Evolutionary conservation across 139 green algal species (phyloP).

Genomic region (Chlamydomonas schloesseri): DNA sequence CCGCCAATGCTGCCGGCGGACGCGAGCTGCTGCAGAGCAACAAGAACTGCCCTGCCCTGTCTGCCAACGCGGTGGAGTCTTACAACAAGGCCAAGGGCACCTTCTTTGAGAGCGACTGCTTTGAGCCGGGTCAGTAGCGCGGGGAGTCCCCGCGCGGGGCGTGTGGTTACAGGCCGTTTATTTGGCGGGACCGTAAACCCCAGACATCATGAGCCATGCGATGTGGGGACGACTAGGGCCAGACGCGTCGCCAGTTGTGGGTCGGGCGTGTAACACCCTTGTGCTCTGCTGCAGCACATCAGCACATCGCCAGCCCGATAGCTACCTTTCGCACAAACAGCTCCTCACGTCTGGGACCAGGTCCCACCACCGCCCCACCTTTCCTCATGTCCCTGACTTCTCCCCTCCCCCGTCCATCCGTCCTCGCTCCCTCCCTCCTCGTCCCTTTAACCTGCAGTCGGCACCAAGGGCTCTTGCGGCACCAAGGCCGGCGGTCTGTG

Average conservation of each 20-base stretch:
- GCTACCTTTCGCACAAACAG: too few species aligned
- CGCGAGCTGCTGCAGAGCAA: neutral
- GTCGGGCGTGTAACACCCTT: too few species aligned
- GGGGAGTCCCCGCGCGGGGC: neutral
- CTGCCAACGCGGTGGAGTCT: neutral
- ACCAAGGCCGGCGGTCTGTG: neutral
- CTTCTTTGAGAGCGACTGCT: neutral
- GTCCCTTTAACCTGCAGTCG: neutral
- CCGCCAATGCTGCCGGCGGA: too few species aligned
- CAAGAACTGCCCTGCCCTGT: neutral
- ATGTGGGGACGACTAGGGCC: too few species aligned
- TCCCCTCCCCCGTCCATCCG: neutral
- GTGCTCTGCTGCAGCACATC: too few species aligned
- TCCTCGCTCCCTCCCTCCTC: neutral
- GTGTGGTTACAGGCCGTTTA: neutral
- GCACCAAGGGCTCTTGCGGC: neutral
- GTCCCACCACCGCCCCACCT: too few species aligned
- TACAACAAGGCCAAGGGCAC: neutral
- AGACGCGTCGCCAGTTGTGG: too few species aligned
- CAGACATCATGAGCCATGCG: too few species aligned
- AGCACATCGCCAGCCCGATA: too few species aligned
- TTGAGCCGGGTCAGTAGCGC: neutral
- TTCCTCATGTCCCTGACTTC: too few species aligned
- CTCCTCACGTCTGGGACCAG: too few species aligned
- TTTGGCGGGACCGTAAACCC: too few species aligned